phyloP scores from a whole-genome alignment of 768 basidiomycete species.

The Strobilomyces echinocephalus region DNA sequence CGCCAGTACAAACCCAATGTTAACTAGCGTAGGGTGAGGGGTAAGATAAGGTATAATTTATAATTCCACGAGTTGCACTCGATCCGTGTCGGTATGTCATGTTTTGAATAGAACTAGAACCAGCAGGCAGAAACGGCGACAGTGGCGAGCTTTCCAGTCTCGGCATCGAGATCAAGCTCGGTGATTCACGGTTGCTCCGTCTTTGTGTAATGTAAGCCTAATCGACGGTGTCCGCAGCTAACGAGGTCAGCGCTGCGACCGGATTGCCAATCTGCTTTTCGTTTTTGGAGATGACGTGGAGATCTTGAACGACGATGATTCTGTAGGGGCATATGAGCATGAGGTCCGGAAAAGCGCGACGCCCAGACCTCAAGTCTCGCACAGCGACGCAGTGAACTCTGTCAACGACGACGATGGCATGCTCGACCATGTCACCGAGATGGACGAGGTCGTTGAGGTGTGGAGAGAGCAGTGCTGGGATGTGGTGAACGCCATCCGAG shows the following conservation, averaged over 20 bases:
- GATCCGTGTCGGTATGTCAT: too few species aligned
- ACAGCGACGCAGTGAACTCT: conserved; percentile 79
- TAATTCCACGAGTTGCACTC: too few species aligned
- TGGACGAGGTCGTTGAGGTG: conserved; percentile 76
- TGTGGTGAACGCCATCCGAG: conserved; percentile 81
- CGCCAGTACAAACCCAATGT: too few species aligned
- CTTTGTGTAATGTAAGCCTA: too few species aligned
- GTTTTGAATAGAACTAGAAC: too few species aligned
- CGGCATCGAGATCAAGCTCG: neutral
- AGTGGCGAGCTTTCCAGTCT: too few species aligned
- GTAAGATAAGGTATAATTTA: too few species aligned
- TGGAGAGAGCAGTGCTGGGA: conserved; percentile 93
- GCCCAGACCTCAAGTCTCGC: conserved; percentile 65
- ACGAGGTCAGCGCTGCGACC: conserved; percentile 26
- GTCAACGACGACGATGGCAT: conserved; percentile 65
- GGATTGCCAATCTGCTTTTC: conserved; percentile 76
- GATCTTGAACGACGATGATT: conserved; percentile 71
- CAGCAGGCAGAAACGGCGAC: too few species aligned
- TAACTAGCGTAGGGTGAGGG: too few species aligned
- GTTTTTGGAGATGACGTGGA: conserved; percentile 50
- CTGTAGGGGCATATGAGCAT: conserved; percentile 34
- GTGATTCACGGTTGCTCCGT: neutral
- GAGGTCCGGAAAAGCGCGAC: neutral
- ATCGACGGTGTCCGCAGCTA: too few species aligned
- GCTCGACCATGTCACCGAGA: conserved; percentile 54